phyloP scores from a whole-genome alignment of 176 grass and related monocot species.

The Musa schizocarpa region DNA sequence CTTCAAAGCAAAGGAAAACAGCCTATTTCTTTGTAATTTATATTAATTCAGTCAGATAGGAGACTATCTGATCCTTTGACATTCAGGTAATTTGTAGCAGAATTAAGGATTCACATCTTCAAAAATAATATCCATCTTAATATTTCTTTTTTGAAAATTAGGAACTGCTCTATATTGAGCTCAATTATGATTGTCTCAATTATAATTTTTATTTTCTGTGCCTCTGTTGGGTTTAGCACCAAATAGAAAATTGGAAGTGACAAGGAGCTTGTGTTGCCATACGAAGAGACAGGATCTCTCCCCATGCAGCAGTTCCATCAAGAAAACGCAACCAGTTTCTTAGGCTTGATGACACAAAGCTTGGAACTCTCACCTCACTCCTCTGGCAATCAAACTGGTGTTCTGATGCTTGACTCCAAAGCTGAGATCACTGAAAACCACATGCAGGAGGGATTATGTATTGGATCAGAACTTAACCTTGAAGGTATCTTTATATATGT shows the following conservation, averaged over 20 bases:
- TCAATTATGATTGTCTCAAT: too few relatives aligned
- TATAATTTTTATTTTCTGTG: too few relatives aligned
- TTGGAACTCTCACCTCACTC: neutral
- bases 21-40: too few relatives aligned
- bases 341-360: neutral
- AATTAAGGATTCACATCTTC: too few relatives aligned
- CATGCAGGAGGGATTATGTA: neutral
- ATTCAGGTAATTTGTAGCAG: too few relatives aligned
- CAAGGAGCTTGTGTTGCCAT: constrained; percentile 21
- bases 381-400: neutral
- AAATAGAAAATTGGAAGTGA: constrained; percentile 8
- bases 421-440: neutral
- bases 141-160: too few relatives aligned
- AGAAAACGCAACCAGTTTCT: constrained; percentile 24
- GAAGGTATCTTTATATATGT: neutral
- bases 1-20: too few relatives aligned
- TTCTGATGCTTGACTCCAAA: neutral
- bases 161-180: too few relatives aligned
- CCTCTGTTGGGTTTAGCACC: too few relatives aligned
- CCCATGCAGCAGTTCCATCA: constrained; percentile 26
- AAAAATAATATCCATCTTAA: too few relatives aligned
- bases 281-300: constrained; percentile 22
- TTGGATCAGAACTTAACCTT: neutral
- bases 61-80: too few relatives aligned
- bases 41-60: too few relatives aligned